Percentiles rank a stretch among this genome's conserved stretches.
These are phyloP conservation scores for Quercus dentata DNA, from an alignment of 306 rosid genomes.

Conservation along the genomic window DNA sequence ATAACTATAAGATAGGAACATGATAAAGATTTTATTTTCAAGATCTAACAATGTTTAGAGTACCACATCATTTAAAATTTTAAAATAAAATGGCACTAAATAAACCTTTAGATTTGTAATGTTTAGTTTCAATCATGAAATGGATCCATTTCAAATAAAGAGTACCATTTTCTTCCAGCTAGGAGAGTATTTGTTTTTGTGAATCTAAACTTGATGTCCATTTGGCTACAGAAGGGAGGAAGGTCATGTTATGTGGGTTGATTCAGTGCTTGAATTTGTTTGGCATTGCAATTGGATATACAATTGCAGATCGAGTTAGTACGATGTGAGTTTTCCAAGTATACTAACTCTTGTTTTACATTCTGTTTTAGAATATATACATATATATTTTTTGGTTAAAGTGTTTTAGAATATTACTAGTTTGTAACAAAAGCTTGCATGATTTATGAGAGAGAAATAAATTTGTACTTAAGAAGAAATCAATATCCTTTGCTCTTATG, in stretches of 20 bases:
- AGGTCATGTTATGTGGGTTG: slow-evolving; percentile 54
- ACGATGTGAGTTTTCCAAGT: slow-evolving; percentile 60
- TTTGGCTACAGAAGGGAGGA: slow-evolving; percentile 58
- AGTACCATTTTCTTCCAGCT: not conserved
- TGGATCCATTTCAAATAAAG: no score
- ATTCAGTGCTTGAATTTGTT: slow-evolving; percentile 65
- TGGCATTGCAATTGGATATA: slow-evolving; percentile 68
- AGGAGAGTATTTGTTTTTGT: not conserved
- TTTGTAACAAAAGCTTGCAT: not conserved
- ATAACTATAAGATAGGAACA: not conserved
- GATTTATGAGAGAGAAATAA: not conserved
- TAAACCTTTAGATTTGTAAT: no score
- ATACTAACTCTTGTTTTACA: not conserved
- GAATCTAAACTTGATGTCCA: not conserved
- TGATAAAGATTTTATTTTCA: no score
- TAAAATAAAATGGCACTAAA: no score
- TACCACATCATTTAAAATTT: no score
- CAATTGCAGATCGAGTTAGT: slow-evolving; percentile 76
- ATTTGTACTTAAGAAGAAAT: not conserved
- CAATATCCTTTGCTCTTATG: not conserved
- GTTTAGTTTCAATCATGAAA: no score
- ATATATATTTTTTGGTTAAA: no score
- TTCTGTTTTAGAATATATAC: not conserved
- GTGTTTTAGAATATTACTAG: not conserved
- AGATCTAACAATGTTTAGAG: no score